These are phyloP conservation scores for Ceraceosorus guamensis DNA, from an alignment of 1,284 basidiomycete genomes.

Conservation along the genomic window DNA sequence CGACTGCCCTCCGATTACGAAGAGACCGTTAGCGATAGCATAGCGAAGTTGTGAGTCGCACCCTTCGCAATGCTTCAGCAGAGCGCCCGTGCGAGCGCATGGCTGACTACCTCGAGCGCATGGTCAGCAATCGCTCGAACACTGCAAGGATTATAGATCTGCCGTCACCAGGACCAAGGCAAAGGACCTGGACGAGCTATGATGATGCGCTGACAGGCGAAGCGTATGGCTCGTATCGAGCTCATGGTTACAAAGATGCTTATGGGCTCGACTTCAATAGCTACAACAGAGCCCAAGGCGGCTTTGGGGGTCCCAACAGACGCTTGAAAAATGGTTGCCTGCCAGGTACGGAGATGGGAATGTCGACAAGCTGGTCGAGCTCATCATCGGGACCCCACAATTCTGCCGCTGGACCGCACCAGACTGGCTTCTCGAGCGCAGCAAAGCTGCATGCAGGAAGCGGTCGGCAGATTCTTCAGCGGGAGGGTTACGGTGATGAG, in stretches of 20 bases:
- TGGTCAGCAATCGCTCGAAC: constrained; percentile 4
- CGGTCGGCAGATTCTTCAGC: constrained; percentile 15
- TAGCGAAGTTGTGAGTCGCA: background rate
- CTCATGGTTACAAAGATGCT: background rate
- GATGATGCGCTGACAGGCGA: background rate
- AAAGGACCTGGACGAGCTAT: background rate
- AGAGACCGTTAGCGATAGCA: background rate
- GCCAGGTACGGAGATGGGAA: background rate
- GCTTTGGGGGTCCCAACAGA: background rate
- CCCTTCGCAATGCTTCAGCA: too few species aligned
- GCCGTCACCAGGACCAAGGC: background rate
- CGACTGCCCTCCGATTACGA: background rate
- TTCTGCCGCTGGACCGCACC: too few species aligned
- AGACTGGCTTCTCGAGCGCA: constrained; percentile 19
- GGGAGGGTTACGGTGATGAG: background rate
- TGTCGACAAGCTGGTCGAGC: background rate
- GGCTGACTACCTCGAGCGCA: background rate
- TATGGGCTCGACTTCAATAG: too few species aligned
- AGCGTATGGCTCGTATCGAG: background rate
- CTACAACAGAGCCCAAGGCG: background rate
- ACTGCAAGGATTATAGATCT: background rate
- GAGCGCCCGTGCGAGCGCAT: background rate
- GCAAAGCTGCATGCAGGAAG: constrained; percentile 18
- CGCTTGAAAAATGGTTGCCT: background rate
- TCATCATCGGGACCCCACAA: constrained; percentile 1